Conservation (phyloP, 148 eudicot genomes). For the Amaranthus hypochondriacus region DNA sequence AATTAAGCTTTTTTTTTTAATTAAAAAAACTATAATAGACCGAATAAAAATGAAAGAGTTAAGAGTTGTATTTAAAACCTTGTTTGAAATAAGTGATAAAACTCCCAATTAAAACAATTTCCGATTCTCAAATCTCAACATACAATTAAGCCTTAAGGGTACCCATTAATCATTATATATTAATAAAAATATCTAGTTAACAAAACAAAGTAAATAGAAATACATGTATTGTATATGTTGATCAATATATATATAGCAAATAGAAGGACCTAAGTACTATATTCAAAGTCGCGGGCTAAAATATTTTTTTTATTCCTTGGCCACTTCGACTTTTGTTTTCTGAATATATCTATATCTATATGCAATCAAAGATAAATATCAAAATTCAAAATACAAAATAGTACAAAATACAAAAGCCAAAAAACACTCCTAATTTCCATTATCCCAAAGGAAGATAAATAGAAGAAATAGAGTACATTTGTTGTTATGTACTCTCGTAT, state of each 20-base stretch:
- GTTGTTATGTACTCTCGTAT: not conserved
- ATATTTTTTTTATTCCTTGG: slow-evolving; percentile 30
- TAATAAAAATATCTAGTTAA: too few species aligned
- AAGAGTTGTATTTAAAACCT: too few species aligned
- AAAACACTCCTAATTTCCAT: slow-evolving; percentile 15
- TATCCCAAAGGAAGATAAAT: slow-evolving; percentile 12
- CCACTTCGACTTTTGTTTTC: slow-evolving; percentile 39
- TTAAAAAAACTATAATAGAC: too few species aligned
- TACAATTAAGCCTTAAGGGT: too few species aligned
- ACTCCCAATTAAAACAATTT: too few species aligned
- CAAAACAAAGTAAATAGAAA: too few species aligned
- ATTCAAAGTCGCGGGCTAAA: slow-evolving; percentile 47
- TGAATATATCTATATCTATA: not conserved
- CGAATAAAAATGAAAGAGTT: too few species aligned
- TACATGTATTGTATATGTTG: not conserved
- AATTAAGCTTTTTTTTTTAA: not conserved
- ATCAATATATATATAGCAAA: not conserved
- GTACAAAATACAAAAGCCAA: not conserved
- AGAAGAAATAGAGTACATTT: not conserved
- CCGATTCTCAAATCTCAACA: too few species aligned
- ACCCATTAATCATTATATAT: too few species aligned
- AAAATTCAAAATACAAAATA: not conserved
- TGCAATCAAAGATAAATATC: not conserved
- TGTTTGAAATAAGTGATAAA: too few species aligned
- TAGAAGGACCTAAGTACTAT: not conserved